Evolutionary conservation across 768 basidiomycete genomes (phyloP), one percentile per base, ranked within the genome.

Genomic region (Lactifluus rugatus): DNA sequence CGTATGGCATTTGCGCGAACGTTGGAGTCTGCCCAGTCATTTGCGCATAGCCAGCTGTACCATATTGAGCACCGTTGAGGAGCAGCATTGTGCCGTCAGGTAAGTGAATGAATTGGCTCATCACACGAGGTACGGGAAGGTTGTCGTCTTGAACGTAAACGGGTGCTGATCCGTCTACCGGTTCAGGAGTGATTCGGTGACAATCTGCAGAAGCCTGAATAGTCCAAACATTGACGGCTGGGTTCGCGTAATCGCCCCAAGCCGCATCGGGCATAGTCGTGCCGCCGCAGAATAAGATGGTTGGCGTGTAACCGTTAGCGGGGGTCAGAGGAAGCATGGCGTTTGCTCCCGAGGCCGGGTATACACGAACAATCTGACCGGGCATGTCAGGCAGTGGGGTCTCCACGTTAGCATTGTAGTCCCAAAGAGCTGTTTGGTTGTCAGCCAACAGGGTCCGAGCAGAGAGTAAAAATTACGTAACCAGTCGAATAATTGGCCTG

Each of bases 311-410:
- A 2, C 17, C 31, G 14, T 56, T 56, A 2, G 1, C 21, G 2
- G 55, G 55, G 2, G 48, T 56, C 21, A 56, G 41, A 17, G 55
- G 55, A 8, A 56, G 23, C 55, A 56, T 56, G 2, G 55, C 23
- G 41, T 32, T 56, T 28, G 55, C 55, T 23, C 48, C 55, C 7
- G 55, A 56, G 8, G 48, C 55, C 25, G 55, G 55, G 19, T 56
- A 56, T 25, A 56, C 55, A 8, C 55, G 55, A 14, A 56, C 8
- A n/a, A 56, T 11, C 21, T 25, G 55, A 32, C 39, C 48, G 17
- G 55, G 55, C 55, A 56, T 56, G 21, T 56, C 55, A 14, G 55
- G 55, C 5, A 56, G 48, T 1, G 48, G 10, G 3, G 39, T 28
- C 48, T 56, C 55, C 11, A 19, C 16, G 6, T 56, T 56, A 2